phyloP scores from a whole-genome alignment of 495 filamentous ascomycete species.

The Talaromyces liani region DNA sequence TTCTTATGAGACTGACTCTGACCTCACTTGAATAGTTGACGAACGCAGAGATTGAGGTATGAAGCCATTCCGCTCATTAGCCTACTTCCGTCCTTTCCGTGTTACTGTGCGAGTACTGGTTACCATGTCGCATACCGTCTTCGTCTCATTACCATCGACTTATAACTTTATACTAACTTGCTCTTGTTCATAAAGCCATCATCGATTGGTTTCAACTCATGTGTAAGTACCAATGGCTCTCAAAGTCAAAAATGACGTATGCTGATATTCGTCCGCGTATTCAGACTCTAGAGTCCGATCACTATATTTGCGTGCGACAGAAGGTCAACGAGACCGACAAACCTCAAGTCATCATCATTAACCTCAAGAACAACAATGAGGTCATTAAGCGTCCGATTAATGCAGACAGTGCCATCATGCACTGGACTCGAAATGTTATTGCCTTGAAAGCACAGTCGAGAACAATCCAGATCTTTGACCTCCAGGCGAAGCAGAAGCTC shows the following conservation, averaged over 20 bases:
- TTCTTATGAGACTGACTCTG: constrained; percentile 9
- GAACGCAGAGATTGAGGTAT: constrained; percentile 72
- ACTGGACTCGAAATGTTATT: constrained; percentile 93
- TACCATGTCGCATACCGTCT: not conserved
- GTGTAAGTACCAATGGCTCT: constrained; percentile 55
- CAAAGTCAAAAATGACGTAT: constrained; percentile 5
- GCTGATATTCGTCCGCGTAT: constrained; percentile 12
- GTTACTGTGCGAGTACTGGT: not conserved
- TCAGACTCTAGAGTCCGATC: constrained; percentile 95
- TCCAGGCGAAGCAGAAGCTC: constrained; percentile 81
- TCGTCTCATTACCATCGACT: not conserved
- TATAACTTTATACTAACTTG: constrained; percentile 31
- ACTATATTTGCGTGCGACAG: constrained; percentile 91
- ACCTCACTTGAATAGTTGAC: constrained; percentile 48
- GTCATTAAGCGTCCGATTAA: constrained; percentile 92
- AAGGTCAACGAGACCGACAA: constrained; percentile 70
- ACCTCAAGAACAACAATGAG: constrained; percentile 92
- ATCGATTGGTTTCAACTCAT: constrained; percentile 94
- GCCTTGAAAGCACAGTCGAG: constrained; percentile 85
- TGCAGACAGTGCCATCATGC: constrained; percentile 99
- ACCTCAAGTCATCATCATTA: constrained; percentile 92
- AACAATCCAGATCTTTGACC: constrained; percentile 96
- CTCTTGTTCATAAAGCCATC: constrained; percentile 41
- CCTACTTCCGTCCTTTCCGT: constrained; percentile 7
- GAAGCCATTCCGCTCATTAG: constrained; percentile 20